Evolutionary conservation across 1,139 yeast genomes (phyloP).

Genomic region (Trichomonascaceae sp.): DNA sequence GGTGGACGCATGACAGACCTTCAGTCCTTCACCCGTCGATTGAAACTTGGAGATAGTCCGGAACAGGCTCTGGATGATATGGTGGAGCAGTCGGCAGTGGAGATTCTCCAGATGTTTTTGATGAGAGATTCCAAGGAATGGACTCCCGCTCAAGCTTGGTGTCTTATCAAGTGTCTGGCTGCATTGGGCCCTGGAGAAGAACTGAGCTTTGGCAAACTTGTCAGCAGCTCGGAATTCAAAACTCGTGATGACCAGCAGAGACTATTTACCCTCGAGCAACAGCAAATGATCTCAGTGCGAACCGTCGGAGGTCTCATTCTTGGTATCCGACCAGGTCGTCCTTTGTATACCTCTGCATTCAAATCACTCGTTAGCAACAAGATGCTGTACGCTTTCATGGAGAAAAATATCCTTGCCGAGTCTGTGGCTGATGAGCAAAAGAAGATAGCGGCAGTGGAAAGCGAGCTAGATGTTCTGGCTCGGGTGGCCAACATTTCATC

Average conservation of each 20-base stretch:
- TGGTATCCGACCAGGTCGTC: constrained; percentile 66
- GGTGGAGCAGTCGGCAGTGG: constrained; percentile 76
- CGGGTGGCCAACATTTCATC: constrained; percentile 32
- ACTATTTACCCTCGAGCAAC: constrained; percentile 60
- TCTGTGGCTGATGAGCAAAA: constrained; percentile 48
- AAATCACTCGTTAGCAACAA: constrained; percentile 44
- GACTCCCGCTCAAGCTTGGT: constrained; percentile 82
- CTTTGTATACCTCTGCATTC: constrained; percentile 75
- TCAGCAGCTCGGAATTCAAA: constrained; percentile 44
- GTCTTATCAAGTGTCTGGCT: constrained; percentile 53
- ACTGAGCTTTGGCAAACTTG: constrained; percentile 9
- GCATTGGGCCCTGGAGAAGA: constrained; percentile 5
- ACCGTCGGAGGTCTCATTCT: constrained; percentile 65
- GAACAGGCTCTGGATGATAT: constrained; percentile 63
- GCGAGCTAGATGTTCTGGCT: constrained; percentile 51
- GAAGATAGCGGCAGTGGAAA: constrained; percentile 53
- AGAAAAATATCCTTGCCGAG: constrained; percentile 43
- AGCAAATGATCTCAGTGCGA: constrained; percentile 56
- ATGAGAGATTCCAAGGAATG: constrained; percentile 40
- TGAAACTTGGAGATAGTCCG: constrained; percentile 79
- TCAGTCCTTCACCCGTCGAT: constrained; percentile 78
- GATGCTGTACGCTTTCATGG: constrained; percentile 47
- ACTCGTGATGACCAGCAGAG: constrained; percentile 36
- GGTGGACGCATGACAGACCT: constrained; percentile 95
- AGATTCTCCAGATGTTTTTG: constrained; percentile 70